phyloP scores from a whole-genome alignment of 176 grass and related monocot genomes.

The Aechmea fasciata region DNA sequence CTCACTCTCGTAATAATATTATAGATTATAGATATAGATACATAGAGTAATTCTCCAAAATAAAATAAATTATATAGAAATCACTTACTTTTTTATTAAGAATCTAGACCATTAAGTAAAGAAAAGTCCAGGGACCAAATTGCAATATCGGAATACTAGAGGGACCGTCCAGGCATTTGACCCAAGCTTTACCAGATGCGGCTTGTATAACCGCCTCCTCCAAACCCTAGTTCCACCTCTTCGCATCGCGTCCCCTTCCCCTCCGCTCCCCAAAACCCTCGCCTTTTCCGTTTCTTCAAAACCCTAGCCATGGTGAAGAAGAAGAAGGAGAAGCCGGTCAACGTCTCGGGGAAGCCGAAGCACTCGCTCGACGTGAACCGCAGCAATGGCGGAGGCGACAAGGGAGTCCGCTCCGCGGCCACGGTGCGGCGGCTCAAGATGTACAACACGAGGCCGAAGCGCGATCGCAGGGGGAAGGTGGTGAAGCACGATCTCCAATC shows the following conservation, averaged over 20 bases:
- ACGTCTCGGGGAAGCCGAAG: slow-evolving; percentile 79
- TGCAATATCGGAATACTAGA: too few species aligned
- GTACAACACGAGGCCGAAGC: slow-evolving; percentile 54
- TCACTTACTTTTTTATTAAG: too few species aligned
- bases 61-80: too few species aligned
- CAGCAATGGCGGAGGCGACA: slow-evolving; percentile 58
- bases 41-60: too few species aligned
- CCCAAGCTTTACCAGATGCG: too few species aligned
- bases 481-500: slow-evolving; percentile 64
- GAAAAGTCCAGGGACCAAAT: too few species aligned
- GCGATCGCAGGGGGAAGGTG: slow-evolving; percentile 52
- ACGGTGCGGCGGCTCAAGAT: slow-evolving; percentile 85
- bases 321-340: slow-evolving; percentile 81
- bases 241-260: not conserved
- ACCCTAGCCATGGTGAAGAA: slow-evolving; percentile 37
- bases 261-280: not conserved
- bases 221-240: too few species aligned
- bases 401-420: slow-evolving; percentile 43
- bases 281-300: not conserved
- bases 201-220: too few species aligned
- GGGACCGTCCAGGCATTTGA: too few species aligned
- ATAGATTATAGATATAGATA: too few species aligned
- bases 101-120: too few species aligned
- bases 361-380: slow-evolving; percentile 92
- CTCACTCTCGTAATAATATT: too few species aligned